Base-by-base conservation (phyloP, 768 basidiomycete species). In the Pulveroboletus sp. region DNA sequence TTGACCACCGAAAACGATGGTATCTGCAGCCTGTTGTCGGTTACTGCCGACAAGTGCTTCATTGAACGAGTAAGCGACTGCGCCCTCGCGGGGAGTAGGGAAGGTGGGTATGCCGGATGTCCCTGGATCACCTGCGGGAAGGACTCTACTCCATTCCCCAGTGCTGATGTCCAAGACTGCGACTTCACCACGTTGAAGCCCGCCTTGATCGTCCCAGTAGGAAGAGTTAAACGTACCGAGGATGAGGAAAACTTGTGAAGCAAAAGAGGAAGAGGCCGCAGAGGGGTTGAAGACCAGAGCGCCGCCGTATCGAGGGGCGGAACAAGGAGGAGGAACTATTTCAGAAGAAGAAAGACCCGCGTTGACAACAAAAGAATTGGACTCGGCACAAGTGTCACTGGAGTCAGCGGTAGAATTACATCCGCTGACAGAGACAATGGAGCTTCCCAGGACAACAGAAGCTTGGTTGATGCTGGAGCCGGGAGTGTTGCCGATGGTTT, bases 1-100 rank as follows among this genome's bases (percentile, higher is more conserved):
- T 57, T 77, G 77, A 36, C 89, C 89, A 31, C 89, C 89, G 55
- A 89, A 92, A 9, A 91, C 79, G 39, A 92, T 76, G 15, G 80
- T 84, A 61, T 92, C 89, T 24, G 86, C 73, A 17, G 76, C 78
- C 17, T 58, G 58, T 21, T 59, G 63, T 21, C 78, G 73, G 35
- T 74, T 67, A 7, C 57, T 55, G 8, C 88, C 88, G 8, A 88
- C 82, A 8, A 89, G 73, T 3, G 78, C 73, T 46, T 66, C 53
- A 18, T 61, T 54, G 59, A 71, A 82, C 6, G 86, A 80, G 33
- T 88, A 64, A 1, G 78, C 83, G 8, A 76, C 78, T 13, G 88
- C 83, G 33, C 89, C 89, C 66, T 83, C 75, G 42, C 89, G 82
- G 39, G 86, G 82, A 26, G 73, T 71, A 8, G 89, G 89, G 61